Conservation (phyloP, 176 grass and related monocot genomes). For the Chloris gayana region DNA sequence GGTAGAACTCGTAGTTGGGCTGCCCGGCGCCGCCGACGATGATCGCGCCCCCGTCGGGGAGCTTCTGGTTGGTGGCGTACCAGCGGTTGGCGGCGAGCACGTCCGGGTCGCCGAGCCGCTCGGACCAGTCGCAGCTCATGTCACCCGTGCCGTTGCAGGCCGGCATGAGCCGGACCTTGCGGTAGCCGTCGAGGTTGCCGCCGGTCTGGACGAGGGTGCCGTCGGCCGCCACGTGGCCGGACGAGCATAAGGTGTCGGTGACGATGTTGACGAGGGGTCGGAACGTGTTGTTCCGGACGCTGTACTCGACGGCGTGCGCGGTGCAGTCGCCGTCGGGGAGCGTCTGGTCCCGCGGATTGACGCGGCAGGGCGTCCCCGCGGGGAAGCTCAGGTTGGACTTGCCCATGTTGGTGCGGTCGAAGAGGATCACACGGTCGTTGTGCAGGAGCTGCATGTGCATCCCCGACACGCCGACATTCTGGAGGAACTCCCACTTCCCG, state of each 20-base stretch:
- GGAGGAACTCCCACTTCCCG: too few relatives aligned
- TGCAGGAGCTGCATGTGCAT: constrained; percentile 96
- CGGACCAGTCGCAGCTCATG: constrained; percentile 61
- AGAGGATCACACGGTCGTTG: constrained; percentile 74
- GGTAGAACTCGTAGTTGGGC: constrained; percentile 84
- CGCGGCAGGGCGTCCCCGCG: constrained; percentile 57
- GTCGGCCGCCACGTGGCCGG: constrained; percentile 66
- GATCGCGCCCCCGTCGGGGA: constrained; percentile 72
- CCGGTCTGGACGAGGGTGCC: constrained; percentile 79
- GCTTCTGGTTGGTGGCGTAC: constrained; percentile 88
- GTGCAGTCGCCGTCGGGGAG: constrained; percentile 57
- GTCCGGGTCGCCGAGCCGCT: too few relatives aligned
- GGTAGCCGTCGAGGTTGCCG: constrained; percentile 69
- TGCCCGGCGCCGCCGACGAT: constrained; percentile 66
- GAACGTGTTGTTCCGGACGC: constrained; percentile 41
- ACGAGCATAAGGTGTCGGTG: constrained; percentile 88
- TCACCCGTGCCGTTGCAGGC: constrained; percentile 35
- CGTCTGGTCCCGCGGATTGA: constrained; percentile 51
- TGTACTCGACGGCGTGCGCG: constrained; percentile 76
- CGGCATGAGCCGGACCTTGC: constrained; percentile 58
- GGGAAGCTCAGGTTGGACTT: constrained; percentile 71
- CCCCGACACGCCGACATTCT: constrained; percentile 86
- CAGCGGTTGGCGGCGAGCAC: constrained; percentile 51
- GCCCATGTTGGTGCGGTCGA: constrained; percentile 81
- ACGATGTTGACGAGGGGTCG: constrained; percentile 57